Base-by-base conservation (phyloP, 169 alveolate species). In the Cardiosporidium cionae region DNA sequence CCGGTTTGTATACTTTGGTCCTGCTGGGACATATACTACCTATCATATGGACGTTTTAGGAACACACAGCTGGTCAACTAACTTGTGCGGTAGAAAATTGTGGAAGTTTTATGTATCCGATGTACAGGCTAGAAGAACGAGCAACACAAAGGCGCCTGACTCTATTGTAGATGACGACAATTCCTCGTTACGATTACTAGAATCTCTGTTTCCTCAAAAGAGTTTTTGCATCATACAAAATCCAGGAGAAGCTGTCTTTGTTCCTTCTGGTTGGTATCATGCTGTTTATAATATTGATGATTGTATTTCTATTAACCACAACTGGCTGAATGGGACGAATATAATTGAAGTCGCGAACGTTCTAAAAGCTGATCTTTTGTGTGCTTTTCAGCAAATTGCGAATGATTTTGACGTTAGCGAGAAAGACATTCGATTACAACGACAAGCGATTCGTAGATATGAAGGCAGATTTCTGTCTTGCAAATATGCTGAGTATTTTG, bases 291-390 rank as follows among this genome's bases (percentile, higher is more conserved):
- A 75, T 64, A 23, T 75, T 32, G n/a, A 32, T 35, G 29, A 52
- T 63, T 65, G 76, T 27, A 34, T 75, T 5, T 68, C 82, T 28
- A 67, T 75, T 72, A 75, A 75, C 72, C 82, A 75, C 82, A 75
- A 75, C 72, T 75, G 82, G 82, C 64, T 54, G 33, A 54, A 75
- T 32, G 82, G 73, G 29, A 52, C 70, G 22, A 64, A 64, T 52
- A 64, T 64, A 16, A 37, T n/a, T 25, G 33, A 25, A 5, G 70
- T 64, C n/a, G n/a, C n/a, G n/a, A n/a, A n/a, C n/a, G n/a, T n/a
- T n/a, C 65, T 28, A 5, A 31, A 28, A 5, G 25, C 65, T 28
- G 0, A 3, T 31, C 62, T 44, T n/a, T 0, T 16, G 5, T 35
- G 2, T 62, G 68, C 32, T 33, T 62, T 16, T 62, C 37, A 5